A percentile compares a stretch with the other conserved stretches of the same genome.
phyloP scores from a whole-genome alignment of 2,329 filamentous ascomycete genomes.

The Alternaria novae-zelandiae region DNA sequence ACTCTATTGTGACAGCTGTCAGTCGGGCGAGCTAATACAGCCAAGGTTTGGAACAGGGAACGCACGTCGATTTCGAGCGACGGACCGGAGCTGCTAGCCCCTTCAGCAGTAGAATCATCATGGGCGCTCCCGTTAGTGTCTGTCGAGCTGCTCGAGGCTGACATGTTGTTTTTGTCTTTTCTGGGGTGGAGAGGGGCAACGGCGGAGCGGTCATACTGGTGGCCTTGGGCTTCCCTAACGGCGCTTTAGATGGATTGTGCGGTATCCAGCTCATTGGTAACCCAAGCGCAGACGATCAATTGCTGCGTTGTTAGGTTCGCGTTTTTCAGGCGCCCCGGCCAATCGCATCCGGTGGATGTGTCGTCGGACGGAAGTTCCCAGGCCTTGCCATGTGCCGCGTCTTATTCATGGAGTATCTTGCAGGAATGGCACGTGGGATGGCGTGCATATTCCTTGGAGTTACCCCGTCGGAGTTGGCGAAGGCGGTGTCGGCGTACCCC shows the following conservation, averaged over 20 bases:
- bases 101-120: conserved; percentile 14
- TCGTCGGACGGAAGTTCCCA: conserved; percentile 6
- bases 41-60: conserved; percentile 11
- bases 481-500: neutral
- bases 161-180: neutral
- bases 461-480: neutral
- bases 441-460: conserved; percentile 9
- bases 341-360: conserved; percentile 7
- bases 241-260: conserved; percentile 7
- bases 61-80: conserved; percentile 38
- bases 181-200: neutral
- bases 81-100: conserved; percentile 30
- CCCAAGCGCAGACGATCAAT: conserved; percentile 12
- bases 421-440: neutral
- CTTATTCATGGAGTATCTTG: conserved; percentile 7
- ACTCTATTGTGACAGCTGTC: conserved; percentile 11
- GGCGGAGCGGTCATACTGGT: neutral
- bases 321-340: conserved; percentile 6
- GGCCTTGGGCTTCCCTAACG: neutral
- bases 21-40: conserved; percentile 12
- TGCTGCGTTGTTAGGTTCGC: conserved; percentile 12
- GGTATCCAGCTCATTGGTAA: conserved; percentile 11
- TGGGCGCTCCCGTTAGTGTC: conserved; percentile 1
- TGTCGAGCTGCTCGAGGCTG: neutral
- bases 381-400: conserved; percentile 4